Evolutionary conservation across 805 yeast genomes (phyloP), one percentile per base, ranked within the genome.

Genomic region (Metschnikowia cubensis): DNA sequence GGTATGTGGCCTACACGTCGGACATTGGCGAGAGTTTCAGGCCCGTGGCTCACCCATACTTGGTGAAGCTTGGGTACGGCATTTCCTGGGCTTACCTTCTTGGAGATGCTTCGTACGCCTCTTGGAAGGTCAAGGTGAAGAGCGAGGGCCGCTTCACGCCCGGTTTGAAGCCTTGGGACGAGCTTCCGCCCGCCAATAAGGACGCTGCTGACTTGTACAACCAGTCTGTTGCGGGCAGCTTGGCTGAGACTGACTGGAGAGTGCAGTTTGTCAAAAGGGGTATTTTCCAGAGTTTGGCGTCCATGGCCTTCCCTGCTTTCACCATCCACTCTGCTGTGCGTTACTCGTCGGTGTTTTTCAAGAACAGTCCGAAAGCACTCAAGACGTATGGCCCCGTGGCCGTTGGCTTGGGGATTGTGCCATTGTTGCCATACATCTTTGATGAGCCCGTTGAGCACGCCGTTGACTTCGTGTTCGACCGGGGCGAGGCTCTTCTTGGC

Each of bases 21-120:
- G 96, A 87, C 63, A 82, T 87, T 58, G 96, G 96, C 32, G 96
- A 87, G 62, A 84, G 91, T 10, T 88, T 87, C 69, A 75, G 96
- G 47, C 94, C 94, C 0, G 84, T 87, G 10, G 91, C 88, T 3
- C 84, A 82, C 59, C 90, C 91, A 1, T 55, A 58, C 33, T 50
- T 84, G n/a, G 94, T 87, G 17, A 74, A 69, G 13, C 53, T 79
- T 2, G 84, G 92, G 29, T 87, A 87, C 63, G 89, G 82, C 35
- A 69, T 87, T 38, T 83, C 90, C 6, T 88, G 94, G 94, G 68
- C 79, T 1, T 87, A 87, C 61, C 74, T 87, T 20, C 59, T 84
- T 7, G 90, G 89, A 10, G 96, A 88, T 68, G 91, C 86, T 15
- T 75, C 82, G 3, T 84, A 76, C 57, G 87, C 84, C 54, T 74